Conservation (phyloP, 805 yeast species). For the Hanseniaspora osmophila region DNA sequence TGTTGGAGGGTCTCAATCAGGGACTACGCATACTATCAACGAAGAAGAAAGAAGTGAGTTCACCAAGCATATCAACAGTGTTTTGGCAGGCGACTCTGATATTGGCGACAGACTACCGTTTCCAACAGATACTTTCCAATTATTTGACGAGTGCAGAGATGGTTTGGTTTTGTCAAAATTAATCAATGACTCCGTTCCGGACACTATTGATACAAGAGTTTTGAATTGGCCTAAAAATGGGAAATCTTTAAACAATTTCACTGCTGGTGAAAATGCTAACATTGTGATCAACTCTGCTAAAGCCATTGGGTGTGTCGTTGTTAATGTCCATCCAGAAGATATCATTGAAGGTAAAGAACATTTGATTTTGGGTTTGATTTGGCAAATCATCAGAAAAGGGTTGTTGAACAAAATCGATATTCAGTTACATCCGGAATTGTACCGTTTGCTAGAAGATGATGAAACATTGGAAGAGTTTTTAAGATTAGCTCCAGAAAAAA, state of each 20-base stretch:
- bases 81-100: constrained; percentile 75
- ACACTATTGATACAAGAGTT: constrained; percentile 95
- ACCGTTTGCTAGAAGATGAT: constrained; percentile 86
- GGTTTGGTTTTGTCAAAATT: constrained; percentile 86
- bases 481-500: constrained; percentile 95
- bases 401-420: constrained; percentile 88
- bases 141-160: constrained; percentile 92
- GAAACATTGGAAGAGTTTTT: constrained; percentile 94
- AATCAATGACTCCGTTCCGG: constrained; percentile 95
- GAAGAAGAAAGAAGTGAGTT: constrained; percentile 94
- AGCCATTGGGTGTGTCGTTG: constrained; percentile 97
- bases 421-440: constrained; percentile 89
- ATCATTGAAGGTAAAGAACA: constrained; percentile 90
- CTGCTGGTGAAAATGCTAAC: constrained; percentile 92
- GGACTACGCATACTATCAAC: constrained; percentile 90
- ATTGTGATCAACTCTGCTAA: constrained; percentile 96
- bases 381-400: constrained; percentile 98
- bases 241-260: constrained; percentile 78
- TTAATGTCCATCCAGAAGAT: constrained; percentile 92
- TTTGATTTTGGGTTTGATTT: constrained; percentile 76
- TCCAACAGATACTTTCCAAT: constrained; percentile 85
- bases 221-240: constrained; percentile 75
- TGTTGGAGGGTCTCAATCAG: constrained; percentile 74
- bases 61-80: constrained; percentile 89
- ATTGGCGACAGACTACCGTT: constrained; percentile 79